Evolutionary conservation across 106 monocot species (phyloP), one percentile per base, ranked within the genome.

Genomic region (Allium cepa): DNA sequence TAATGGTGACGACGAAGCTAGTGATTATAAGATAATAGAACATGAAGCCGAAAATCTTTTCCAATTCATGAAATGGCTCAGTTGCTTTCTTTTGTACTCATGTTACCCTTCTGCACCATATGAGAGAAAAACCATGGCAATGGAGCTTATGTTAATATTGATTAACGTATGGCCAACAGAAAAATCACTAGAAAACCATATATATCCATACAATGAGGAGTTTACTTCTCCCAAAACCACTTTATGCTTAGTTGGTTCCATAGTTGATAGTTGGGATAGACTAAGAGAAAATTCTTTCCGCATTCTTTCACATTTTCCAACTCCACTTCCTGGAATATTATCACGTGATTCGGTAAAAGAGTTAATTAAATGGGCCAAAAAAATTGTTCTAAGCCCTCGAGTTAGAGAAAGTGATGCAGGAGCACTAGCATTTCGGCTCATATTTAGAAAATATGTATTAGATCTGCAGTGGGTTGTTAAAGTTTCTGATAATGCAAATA

Each of bases 331-430:
- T 63, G 99, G 93, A 64, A 90, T 99, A 69, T 77, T 77, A 17
- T 77, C 70, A 53, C 46, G 26, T 49, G 71, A 81, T 45, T 78
- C 84, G 17, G 72, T 99, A 66, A 79, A 83, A 53, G 64, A 77
- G 46, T 59, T 90, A 46, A 85, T 99, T 66, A 64, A 64, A 58
- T 99, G 99, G 97, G 99, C 93, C 49, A 93, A 87, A 62, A 85
- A 69, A 60, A 73, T 99, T 67, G 90, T 99, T 7, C 80, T 79
- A 50, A 99, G 99, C 77, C 92, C 99, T 71, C 92, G 99, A 47
- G 99, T 99, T 15, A 78, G 99, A 71, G 99, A 99, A 81, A 90
- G 99, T 79, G 99, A 99, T 85, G 93, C 99, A 51, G 99, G 99
- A 53, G 99, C 99, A 9, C 79, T 99, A 69, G 87, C 90, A 51